Conservation (phyloP, 2,329 filamentous ascomycete genomes). For the Oidium heveae region DNA sequence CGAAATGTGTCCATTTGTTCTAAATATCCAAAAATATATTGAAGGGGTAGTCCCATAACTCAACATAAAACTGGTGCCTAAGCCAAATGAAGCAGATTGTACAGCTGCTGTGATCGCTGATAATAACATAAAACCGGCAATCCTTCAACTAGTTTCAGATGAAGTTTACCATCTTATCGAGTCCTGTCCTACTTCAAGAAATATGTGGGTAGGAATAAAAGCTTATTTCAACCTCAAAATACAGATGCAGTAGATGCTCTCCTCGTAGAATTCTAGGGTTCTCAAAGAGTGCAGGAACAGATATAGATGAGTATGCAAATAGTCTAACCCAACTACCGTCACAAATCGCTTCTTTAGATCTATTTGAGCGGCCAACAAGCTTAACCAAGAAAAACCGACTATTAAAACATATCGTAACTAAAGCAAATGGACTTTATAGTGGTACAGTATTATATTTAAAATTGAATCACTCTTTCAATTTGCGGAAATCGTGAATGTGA, state of each 20-base stretch:
- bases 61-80: not conserved
- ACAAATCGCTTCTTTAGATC: not conserved
- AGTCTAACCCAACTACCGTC: not conserved
- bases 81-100: not conserved
- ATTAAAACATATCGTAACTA: not conserved
- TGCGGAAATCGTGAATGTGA: no score
- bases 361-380: not conserved
- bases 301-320: not conserved
- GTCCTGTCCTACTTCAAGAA: not conserved
- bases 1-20: not conserved
- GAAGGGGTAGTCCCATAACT: not conserved
- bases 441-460: no score
- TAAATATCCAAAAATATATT: not conserved
- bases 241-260: not conserved
- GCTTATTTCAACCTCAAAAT: not conserved
- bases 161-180: not conserved
- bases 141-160: not conserved
- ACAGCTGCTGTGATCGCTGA: not conserved
- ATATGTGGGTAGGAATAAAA: not conserved
- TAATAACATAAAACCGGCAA: not conserved
- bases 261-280: not conserved
- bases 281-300: not conserved
- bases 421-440: not conserved
- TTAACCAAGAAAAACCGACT: not conserved
- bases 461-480: no score